phyloP scores from a whole-genome alignment of 116 monocot genomes.

The Iris pallida region DNA sequence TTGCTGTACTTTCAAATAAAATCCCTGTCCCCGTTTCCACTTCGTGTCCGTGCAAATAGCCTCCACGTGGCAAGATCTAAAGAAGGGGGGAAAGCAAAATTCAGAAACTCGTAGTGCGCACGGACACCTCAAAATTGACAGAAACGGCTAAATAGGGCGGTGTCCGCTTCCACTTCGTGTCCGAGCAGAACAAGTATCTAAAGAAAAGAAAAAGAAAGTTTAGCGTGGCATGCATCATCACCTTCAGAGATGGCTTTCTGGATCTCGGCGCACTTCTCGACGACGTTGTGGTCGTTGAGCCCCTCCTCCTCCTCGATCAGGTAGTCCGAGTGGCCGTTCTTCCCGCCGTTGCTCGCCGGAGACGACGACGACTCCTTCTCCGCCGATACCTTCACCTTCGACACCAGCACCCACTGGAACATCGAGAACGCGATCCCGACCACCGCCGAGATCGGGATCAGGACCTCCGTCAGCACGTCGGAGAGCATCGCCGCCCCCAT shows the following conservation, averaged over 20 bases:
- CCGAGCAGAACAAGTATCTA: neutral
- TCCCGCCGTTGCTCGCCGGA: neutral
- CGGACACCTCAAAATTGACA: too few species aligned
- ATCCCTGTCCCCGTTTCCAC: too few species aligned
- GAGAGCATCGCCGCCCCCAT: slow-evolving; percentile 24
- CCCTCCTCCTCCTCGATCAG: slow-evolving; percentile 79
- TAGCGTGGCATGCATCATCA: slow-evolving; percentile 2
- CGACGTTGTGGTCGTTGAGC: slow-evolving; percentile 45
- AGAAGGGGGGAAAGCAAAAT: too few species aligned
- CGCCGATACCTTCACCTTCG: slow-evolving; percentile 25
- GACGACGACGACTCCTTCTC: slow-evolving; percentile 1
- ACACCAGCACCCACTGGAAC: slow-evolving; percentile 22
- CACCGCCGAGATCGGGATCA: slow-evolving; percentile 23
- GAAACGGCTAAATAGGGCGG: too few species aligned
- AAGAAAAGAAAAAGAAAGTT: neutral
- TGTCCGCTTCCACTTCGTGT: too few species aligned
- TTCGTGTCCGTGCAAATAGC: too few species aligned
- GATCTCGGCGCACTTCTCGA: slow-evolving; percentile 78
- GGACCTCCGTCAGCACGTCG: slow-evolving; percentile 25
- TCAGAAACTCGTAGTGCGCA: too few species aligned
- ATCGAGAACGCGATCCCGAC: slow-evolving; percentile 31
- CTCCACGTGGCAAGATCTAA: too few species aligned
- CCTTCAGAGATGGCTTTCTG: slow-evolving; percentile 86
- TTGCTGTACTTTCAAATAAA: too few species aligned
- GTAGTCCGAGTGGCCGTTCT: slow-evolving; percentile 25